Base-by-base conservation (phyloP, 75 land plant species). In the Larix kaempferi region DNA sequence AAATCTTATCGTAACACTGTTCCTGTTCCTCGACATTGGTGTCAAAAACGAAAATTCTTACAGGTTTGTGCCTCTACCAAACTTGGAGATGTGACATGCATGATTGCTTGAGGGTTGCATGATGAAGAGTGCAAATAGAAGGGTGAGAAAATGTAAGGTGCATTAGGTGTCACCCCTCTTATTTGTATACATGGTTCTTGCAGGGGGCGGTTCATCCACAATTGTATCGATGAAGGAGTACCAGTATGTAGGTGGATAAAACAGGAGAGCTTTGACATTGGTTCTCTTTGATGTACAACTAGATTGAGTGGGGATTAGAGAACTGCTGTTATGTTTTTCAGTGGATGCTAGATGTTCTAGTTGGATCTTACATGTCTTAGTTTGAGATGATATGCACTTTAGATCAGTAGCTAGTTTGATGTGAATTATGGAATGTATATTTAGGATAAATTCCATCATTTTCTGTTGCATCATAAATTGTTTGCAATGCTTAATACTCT, bases 21-120 rank as follows among this genome's bases (percentile, higher is more conserved):
- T 66, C 98, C 99, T 77, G 99, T 98, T n/a, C 99, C 99, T 78
- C 81, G 99, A 73, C 99, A 98, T 80, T 98, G 99, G 99, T 98
- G 92, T 83, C 99, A 97, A 74, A 97, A 97, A 72, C 91, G 99
- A 19, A 97, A 97, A 77, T 97, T 91, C 66, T 88, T 97, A 73
- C 99, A 98, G 96, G 99, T 95, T 74, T 83, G 91, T 87, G 39
- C 59, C 65, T 57, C n/a, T 71, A 62, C 35, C 79, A 25, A 25
- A 39, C 76, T 16, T 80, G 52, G 19, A 73, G 8, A 22, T 21
- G 57, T 59, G 62, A 67, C 74, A 57, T 81, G 75, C 26, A 67
- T 74, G 78, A 74, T 58, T 74, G 66, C 57, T 52, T 77, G 71
- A 64, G 78, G 73, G 78, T 74, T 27, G 62, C 65, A 67, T 72